These are phyloP conservation scores for Epithele typhae DNA, from an alignment of 768 basidiomycete genomes.

Conservation along the genomic window DNA sequence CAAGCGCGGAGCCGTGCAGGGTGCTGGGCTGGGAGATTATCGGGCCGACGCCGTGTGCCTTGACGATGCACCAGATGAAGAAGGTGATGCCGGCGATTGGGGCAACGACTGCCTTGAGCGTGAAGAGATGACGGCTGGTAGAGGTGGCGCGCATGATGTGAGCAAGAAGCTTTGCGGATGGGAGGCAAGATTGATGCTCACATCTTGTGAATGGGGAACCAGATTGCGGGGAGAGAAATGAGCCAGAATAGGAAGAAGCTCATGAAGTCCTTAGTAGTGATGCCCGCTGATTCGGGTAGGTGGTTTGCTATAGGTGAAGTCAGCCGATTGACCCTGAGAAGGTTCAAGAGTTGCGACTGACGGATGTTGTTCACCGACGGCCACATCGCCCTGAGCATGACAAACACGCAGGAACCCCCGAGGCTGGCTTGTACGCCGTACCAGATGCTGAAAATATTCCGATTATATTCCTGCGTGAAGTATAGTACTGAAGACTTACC, in stretches of 20 bases:
- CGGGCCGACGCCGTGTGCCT: constrained; percentile 73
- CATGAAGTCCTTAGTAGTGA: constrained; percentile 69
- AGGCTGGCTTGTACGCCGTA: constrained; percentile 80
- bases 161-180: constrained; percentile 8
- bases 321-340: constrained; percentile 3
- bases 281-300: constrained; percentile 71
- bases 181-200: too few relatives aligned
- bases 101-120: constrained; percentile 68
- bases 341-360: constrained; percentile 28
- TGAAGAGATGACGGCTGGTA: constrained; percentile 70
- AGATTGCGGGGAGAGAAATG: constrained; percentile 72
- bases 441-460: constrained; percentile 50
- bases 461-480: neutral
- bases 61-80: constrained; percentile 75
- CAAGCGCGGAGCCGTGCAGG: constrained; percentile 61
- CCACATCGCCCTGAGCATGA: constrained; percentile 75
- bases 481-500: constrained; percentile 38
- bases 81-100: constrained; percentile 68
- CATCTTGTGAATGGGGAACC: constrained; percentile 83
- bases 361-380: constrained; percentile 66
- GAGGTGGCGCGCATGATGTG: neutral
- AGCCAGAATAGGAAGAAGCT: constrained; percentile 89
- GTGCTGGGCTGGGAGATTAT: constrained; percentile 62
- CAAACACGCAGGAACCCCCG: constrained; percentile 72
- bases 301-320: constrained; percentile 49